Base-by-base conservation (phyloP, 140 eudicot species). In the Flaveria floridana region DNA sequence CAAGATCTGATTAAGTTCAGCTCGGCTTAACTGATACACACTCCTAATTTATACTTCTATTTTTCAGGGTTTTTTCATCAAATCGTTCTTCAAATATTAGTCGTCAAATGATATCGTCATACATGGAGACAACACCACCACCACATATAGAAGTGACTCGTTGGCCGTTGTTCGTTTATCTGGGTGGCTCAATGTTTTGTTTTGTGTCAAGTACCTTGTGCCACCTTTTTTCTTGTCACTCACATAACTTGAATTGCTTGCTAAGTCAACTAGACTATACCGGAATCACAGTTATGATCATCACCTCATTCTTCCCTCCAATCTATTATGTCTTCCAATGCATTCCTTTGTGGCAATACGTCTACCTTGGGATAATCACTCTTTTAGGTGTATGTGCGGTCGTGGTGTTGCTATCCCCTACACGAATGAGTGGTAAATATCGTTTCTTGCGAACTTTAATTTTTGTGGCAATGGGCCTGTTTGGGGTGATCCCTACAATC, bases 281-380 rank as follows among this genome's bases (percentile, higher is more conserved):
- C 2, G 99, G 99, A 59, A 94, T 94, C 10, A 16, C 91, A 2
- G 83, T 87, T 57, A 94, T 94, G 99, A 94, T 94, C 75, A 94
- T 90, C 83, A 82, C 97, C 65, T 94, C 99, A 0, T 94, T 90
- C 70, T 90, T 94, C 84, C 99, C 99, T n/a, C 90, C 97, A 39
- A 87, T 94, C 37, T 94, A 85, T 86, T 94, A 94, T 84, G 75
- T 88, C 53, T 94, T 94, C 84, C 87, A 78, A 66, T 90, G 99
- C 66, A 58, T 76, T 16, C 90, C 96, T 1, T 72, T 75, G 3
- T 94, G 97, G 96, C 99, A 90, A 76, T 52, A 85, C 34, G 76
- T 85, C 14, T 94, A 94, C 83, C 94, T 94, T 1, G 59, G 78
- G 0, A 88, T 89, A 9, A 90, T 94, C 68, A 74, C 96, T 18